A percentile compares a stretch with the other conserved stretches of the same genome.
Evolutionary conservation across 2,329 filamentous ascomycete genomes (phyloP).

Genomic region (Clonostachys chloroleuca): DNA sequence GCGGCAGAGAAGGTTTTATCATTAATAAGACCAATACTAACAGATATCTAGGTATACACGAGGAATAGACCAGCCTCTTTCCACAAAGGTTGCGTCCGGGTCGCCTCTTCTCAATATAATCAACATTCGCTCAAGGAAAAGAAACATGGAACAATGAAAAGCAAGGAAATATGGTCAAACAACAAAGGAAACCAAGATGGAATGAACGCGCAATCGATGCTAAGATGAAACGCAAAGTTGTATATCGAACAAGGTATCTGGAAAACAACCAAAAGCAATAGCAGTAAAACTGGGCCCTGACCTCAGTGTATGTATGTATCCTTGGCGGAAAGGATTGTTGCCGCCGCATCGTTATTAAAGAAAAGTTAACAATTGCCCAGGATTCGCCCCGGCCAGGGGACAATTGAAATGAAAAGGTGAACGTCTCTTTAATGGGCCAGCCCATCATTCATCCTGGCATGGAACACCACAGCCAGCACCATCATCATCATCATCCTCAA

Average conservation of each 20-base stretch:
- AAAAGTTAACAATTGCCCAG: conserved; percentile 19
- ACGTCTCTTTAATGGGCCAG: conserved; percentile 44
- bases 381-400: background rate
- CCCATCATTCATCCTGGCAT: conserved; percentile 31
- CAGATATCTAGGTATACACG: conserved; percentile 24
- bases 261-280: background rate
- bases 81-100: conserved; percentile 4
- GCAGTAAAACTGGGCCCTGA: too few relatives aligned
- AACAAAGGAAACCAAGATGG: background rate
- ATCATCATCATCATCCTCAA: too few relatives aligned
- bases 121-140: background rate
- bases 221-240: conserved; percentile 19
- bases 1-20: too few relatives aligned
- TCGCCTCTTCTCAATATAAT: background rate
- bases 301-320: background rate
- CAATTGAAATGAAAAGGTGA: conserved; percentile 26
- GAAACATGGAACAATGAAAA: background rate
- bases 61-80: conserved; percentile 20
- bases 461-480: conserved; percentile 14
- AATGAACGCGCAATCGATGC: background rate
- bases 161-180: conserved; percentile 3
- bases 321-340: conserved; percentile 20
- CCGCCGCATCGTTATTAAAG: conserved; percentile 24
- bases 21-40: conserved; percentile 9
- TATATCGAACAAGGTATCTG: conserved; percentile 47